Conservation (phyloP, 169 alveolate genomes). For the Perkinsus olseni region DNA sequence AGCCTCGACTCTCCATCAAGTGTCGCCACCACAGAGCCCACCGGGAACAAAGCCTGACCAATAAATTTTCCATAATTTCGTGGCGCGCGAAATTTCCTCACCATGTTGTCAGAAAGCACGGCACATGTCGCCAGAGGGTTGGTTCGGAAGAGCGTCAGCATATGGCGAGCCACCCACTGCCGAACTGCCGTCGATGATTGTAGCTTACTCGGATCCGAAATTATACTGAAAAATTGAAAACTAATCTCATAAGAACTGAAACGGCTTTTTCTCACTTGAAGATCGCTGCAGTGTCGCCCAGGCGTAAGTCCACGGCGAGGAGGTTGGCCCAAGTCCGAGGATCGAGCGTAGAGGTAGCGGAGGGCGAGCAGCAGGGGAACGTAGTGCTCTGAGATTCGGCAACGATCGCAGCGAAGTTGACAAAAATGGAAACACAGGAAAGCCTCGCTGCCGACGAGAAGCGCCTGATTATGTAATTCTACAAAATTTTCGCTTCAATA, state of each 20-base stretch:
- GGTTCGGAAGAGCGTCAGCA: not conserved
- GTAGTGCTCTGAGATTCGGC: not conserved
- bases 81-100: not conserved
- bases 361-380: not conserved
- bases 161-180: not conserved
- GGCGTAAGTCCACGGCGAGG: not conserved
- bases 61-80: not conserved
- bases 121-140: not conserved
- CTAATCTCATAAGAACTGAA: no score
- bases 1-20: not conserved
- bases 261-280: not conserved
- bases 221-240: not conserved
- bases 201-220: not conserved
- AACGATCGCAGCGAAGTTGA: no score
- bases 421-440: no score
- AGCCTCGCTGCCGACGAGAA: no score
- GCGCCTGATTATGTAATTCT: no score
- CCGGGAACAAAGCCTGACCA: not conserved
- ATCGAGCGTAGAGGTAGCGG: not conserved
- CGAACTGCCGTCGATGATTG: not conserved
- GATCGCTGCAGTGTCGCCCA: not conserved
- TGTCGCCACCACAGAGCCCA: not conserved
- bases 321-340: not conserved
- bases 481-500: no score
- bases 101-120: not conserved